Evolutionary conservation across 2,329 filamentous ascomycete genomes (phyloP), one percentile per base, ranked within the genome.

Genomic region (Triangularia setosa): DNA sequence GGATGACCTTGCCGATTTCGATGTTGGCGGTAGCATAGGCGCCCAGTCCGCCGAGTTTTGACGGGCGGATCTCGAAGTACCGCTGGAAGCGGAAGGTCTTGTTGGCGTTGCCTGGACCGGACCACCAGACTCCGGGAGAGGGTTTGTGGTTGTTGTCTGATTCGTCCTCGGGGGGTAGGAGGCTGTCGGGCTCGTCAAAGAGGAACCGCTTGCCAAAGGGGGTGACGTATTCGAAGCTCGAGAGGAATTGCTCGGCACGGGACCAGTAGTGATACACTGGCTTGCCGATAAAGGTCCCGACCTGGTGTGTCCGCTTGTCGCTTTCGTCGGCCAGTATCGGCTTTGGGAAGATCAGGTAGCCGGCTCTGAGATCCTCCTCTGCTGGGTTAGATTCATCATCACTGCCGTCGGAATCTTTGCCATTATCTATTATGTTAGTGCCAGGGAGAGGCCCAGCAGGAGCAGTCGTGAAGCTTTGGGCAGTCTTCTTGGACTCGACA

Each of bases 1-100:
- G 76, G 8, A 86, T 77, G 0, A 74, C 68, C 35, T 81, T 76
- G 35, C 76, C 76, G 0, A 67, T 58, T 18, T 67, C 66, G 11
- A 86, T 74, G 6, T 77, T 72, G 4, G 69, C 70, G 0, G 69
- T 67, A 0, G 83, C 82, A 56, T 85, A 84, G 0, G 76, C 78
- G 0, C 83, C 83, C 54, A 78, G 76, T 1, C 83, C 83, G 0
- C 78, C 77, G 1, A 81, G 72, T 0, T 65, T 57, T 0, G 82
- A 84, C 9, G 69, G 69, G 2, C 72, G 75, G 5, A 85, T 69
- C 11, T 75, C 68, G 44, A 85, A 78, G 63, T 69, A 76, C 0
- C 73, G 70, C 64, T 83, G 24, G 35, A 44, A 44, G 3, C 6
- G 6, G 25, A 52, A 16, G 33, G 23, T 25, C 8, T 35, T 57